phyloP scores from a whole-genome alignment of 2,329 filamentous ascomycete species.

The Cytospora piceicola region DNA sequence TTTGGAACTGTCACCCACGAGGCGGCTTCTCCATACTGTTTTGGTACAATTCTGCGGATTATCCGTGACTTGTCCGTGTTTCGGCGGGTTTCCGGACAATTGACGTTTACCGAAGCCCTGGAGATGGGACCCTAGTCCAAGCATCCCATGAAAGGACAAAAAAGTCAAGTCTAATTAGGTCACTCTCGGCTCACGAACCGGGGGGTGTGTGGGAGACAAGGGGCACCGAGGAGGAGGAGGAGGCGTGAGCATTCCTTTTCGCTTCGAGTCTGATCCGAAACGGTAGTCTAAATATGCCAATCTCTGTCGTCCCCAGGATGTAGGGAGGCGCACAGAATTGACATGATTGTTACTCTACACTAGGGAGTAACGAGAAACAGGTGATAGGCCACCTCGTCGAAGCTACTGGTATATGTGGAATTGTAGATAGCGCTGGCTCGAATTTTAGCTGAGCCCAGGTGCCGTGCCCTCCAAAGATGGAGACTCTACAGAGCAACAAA shows the following conservation, averaged over 20 bases:
- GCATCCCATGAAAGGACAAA: too few relatives aligned
- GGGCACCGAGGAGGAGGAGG: slow-evolving; percentile 2
- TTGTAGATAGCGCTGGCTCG: background rate
- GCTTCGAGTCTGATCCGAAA: slow-evolving; percentile 10
- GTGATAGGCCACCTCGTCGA: background rate
- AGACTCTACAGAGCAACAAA: background rate
- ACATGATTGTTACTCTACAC: background rate
- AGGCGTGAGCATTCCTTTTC: slow-evolving; percentile 14
- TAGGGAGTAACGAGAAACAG: background rate
- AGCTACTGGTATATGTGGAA: background rate
- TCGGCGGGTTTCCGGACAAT: background rate
- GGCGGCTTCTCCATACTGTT: background rate
- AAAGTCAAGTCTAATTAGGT: background rate
- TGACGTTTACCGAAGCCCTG: slow-evolving; percentile 1
- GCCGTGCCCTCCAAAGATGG: background rate
- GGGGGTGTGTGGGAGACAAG: too few relatives aligned
- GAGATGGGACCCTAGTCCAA: slow-evolving; percentile 4
- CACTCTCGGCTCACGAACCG: slow-evolving; percentile 11
- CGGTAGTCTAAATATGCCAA: background rate
- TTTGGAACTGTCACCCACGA: too few relatives aligned
- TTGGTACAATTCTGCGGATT: background rate
- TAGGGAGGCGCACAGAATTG: too few relatives aligned
- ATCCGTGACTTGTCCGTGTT: background rate
- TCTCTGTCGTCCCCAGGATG: background rate
- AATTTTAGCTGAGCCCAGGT: too few relatives aligned